Evolutionary conservation across 2,329 filamentous ascomycete species (phyloP), one percentile per base, ranked within the genome.

Genomic region (Colletotrichum higginsianum): DNA sequence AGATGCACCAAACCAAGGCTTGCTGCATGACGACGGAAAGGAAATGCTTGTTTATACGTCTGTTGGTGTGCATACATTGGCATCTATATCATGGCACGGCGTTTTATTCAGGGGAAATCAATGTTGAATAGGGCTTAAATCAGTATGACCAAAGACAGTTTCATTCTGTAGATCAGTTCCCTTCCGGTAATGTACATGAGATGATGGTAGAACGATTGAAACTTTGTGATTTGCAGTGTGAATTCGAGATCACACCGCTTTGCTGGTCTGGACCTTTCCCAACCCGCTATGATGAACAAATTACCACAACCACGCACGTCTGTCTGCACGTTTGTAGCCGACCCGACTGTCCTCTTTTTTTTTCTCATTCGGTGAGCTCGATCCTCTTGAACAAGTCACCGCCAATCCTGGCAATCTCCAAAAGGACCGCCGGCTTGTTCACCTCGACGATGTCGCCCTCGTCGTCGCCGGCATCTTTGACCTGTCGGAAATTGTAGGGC

Each of bases 321-420:
- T 50, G 4, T 18, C 40, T 8, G 8, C 35, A 49, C 42, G 16
- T 49, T 15, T 50, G 4, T 18, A 50, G 4, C n/a, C 23, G 23
- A 30, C 21, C 18, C 18, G n/a, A 38, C 35, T 35, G 4, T 30
- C n/a, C 58, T 47, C 16, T 16, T 53, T 66, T 23, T 23, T 76
- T 67, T 46, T 49, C 4, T 75, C 75, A 40, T 76, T 60, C 61
- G 75, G 5, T 77, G 72, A 78, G 82, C 77, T 95, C 91, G 67
- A 96, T 90, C 77, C 81, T 89, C 75, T 89, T 87, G 56, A 98
- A 86, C 80, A 98, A 78, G 69, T 91, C 88, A 1, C 89, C 90
- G 11, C 90, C 90, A 50, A 92, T 84, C 73, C 90, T 88, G 52
- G 89, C 89, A 79, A 97, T 94, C 82, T 96, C 94, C 42, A 90